Percentiles rank a stretch among this genome's conserved stretches.
Evolutionary conservation across 352 stramenopile genomes (phyloP).

Genomic region (Phytopythium oedochilum): DNA sequence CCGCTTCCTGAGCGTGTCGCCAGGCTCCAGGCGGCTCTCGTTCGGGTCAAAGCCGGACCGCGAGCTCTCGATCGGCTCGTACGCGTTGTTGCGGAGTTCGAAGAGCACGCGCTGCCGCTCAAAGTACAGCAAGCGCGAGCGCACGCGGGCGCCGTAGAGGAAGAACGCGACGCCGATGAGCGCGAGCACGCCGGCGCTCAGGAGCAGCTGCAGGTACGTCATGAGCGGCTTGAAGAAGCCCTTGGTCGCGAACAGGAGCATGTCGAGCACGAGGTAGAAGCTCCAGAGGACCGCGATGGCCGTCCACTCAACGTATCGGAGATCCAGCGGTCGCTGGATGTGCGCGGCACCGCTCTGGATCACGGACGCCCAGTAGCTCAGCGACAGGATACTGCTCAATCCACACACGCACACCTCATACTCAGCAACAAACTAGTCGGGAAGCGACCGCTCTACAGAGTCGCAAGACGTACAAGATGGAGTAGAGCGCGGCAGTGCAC

Average conservation of each 20-base stretch:
- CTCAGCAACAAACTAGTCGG: not conserved
- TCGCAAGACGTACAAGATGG: slow-evolving; percentile 34
- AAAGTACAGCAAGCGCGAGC: not conserved
- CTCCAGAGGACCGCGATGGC: slow-evolving; percentile 27
- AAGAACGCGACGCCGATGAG: slow-evolving; percentile 17
- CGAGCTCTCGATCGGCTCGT: not conserved
- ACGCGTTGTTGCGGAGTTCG: slow-evolving; percentile 3
- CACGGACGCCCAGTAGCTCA: slow-evolving; percentile 53
- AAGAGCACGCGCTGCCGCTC: slow-evolving; percentile 3
- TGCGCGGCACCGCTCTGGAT: slow-evolving; percentile 36
- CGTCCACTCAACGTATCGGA: slow-evolving; percentile 21
- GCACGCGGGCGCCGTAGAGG: slow-evolving; percentile 21
- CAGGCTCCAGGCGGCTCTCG: not conserved
- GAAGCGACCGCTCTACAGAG: no score
- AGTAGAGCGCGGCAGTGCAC: slow-evolving; percentile 32
- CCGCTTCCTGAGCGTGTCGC: no score
- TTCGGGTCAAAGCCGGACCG: not conserved
- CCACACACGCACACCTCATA: not conserved
- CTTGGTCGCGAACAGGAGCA: slow-evolving; percentile 27
- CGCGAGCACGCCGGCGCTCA: slow-evolving; percentile 14
- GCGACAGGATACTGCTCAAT: slow-evolving; percentile 35
- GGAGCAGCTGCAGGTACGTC: slow-evolving; percentile 21
- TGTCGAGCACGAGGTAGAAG: slow-evolving; percentile 34
- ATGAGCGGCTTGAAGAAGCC: slow-evolving; percentile 29
- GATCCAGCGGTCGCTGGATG: slow-evolving; percentile 13